These are phyloP conservation scores for Penicilliopsis zonata DNA, from an alignment of 495 filamentous ascomycete species.

Conservation along the genomic window DNA sequence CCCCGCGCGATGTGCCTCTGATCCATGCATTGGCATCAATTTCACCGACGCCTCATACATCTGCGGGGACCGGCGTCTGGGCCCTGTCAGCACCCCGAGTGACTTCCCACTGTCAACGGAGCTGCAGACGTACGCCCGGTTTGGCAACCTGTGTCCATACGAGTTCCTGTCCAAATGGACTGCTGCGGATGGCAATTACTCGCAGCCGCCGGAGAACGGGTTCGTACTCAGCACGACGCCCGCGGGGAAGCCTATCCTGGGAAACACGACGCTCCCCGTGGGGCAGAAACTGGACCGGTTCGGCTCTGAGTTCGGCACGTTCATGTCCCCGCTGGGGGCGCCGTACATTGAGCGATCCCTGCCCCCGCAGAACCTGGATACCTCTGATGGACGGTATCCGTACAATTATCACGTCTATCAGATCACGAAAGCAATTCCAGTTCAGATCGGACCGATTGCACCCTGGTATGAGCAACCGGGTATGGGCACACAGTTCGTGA, in stretches of 20 bases:
- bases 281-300: slow-evolving; percentile 45
- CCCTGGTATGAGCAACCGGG: slow-evolving; percentile 49
- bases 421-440: slow-evolving; percentile 29
- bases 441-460: slow-evolving; percentile 36
- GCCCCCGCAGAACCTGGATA: slow-evolving; percentile 38
- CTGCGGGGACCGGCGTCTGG: slow-evolving; percentile 41
- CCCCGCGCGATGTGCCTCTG: not conserved
- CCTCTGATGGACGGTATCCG: slow-evolving; percentile 24
- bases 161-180: slow-evolving; percentile 36
- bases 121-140: slow-evolving; percentile 30
- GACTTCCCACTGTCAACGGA: slow-evolving; percentile 23
- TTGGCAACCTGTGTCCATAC: slow-evolving; percentile 34
- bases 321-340: slow-evolving; percentile 33
- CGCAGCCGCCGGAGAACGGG: slow-evolving; percentile 31
- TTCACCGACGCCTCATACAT: slow-evolving; percentile 24
- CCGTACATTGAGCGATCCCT: slow-evolving; percentile 41
- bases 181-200: slow-evolving; percentile 17
- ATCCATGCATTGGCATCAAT: not conserved
- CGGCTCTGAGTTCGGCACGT: slow-evolving; percentile 33
- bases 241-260: slow-evolving; percentile 22
- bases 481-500: slow-evolving; percentile 36
- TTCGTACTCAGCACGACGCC: slow-evolving; percentile 20
- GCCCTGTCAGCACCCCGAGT: slow-evolving; percentile 28
- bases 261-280: slow-evolving; percentile 28
- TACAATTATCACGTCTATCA: slow-evolving; percentile 46